Percentiles rank a stretch among this genome's conserved stretches.
Conservation (phyloP, 2,329 filamentous ascomycete genomes). For the Niveomyces coronatus region DNA sequence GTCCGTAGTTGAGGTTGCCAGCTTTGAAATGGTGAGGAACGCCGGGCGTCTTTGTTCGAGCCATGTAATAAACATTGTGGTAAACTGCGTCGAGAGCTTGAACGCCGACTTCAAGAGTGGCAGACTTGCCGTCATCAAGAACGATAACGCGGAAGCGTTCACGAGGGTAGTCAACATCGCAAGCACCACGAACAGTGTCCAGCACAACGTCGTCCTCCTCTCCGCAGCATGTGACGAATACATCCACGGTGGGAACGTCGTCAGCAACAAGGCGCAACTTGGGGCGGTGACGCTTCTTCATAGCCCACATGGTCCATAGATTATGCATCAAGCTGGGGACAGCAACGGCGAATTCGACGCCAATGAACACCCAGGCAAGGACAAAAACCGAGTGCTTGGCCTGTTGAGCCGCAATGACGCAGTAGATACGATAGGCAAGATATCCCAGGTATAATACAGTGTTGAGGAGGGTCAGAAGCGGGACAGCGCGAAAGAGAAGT, state of each 20-base stretch:
- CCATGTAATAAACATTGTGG: constrained; percentile 42
- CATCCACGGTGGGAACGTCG: constrained; percentile 43
- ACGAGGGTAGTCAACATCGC: constrained; percentile 42
- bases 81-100: constrained; percentile 27
- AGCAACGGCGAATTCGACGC: constrained; percentile 41
- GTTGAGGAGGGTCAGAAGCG: constrained; percentile 29
- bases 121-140: constrained; percentile 43
- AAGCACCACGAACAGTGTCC: constrained; percentile 46
- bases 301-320: constrained; percentile 45
- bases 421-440: constrained; percentile 39
- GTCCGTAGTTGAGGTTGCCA: constrained; percentile 52
- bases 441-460: constrained; percentile 37
- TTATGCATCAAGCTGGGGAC: constrained; percentile 47
- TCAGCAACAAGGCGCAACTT: constrained; percentile 41
- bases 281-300: constrained; percentile 43
- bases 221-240: constrained; percentile 47
- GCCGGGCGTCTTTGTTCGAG: constrained; percentile 37
- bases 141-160: constrained; percentile 44
- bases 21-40: constrained; percentile 51
- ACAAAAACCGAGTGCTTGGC: constrained; percentile 29
- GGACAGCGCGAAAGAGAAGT: constrained; percentile 27
- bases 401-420: constrained; percentile 41
- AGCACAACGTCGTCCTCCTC: constrained; percentile 46
- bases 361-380: constrained; percentile 48
- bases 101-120: constrained; percentile 30